phyloP scores from a whole-genome alignment of 352 stramenopile genomes.

The Globisporangium recalcitrans region DNA sequence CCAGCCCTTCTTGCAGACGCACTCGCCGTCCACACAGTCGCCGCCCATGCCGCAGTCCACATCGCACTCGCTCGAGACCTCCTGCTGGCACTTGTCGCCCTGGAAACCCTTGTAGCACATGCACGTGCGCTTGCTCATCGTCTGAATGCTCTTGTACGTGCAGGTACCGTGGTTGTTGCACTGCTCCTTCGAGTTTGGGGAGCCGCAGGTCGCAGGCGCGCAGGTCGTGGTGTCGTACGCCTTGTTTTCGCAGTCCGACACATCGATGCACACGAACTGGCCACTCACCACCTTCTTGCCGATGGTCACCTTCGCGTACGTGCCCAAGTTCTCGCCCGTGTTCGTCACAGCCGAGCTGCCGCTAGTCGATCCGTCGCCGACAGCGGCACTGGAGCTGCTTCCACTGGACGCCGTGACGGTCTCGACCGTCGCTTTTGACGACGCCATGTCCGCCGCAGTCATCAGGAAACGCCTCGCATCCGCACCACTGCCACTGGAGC shows the following conservation, averaged over 20 bases:
- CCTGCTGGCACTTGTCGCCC: slow-evolving; percentile 27
- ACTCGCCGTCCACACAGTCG: slow-evolving; percentile 29
- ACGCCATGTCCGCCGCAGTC: slow-evolving; percentile 10
- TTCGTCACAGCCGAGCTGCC: slow-evolving; percentile 14
- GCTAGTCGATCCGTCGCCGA: slow-evolving; percentile 8
- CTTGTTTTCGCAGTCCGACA: slow-evolving; percentile 57
- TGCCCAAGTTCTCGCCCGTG: slow-evolving; percentile 21
- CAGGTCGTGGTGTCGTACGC: slow-evolving; percentile 28
- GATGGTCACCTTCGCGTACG: slow-evolving; percentile 54
- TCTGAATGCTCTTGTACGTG: slow-evolving; percentile 61
- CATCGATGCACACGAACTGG: slow-evolving; percentile 47
- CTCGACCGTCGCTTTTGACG: slow-evolving; percentile 2
- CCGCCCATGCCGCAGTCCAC: slow-evolving; percentile 33
- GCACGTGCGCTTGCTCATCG: slow-evolving; percentile 49
- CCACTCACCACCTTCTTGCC: slow-evolving; percentile 45
- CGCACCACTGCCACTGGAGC: slow-evolving; percentile 4
- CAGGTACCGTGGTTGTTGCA: slow-evolving; percentile 73
- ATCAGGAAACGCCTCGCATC: slow-evolving; percentile 12
- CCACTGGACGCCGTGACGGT: slow-evolving; percentile 8
- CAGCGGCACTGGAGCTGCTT: neutral
- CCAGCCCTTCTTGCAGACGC: slow-evolving; percentile 30
- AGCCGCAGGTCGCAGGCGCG: slow-evolving; percentile 31
- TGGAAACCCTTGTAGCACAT: slow-evolving; percentile 43
- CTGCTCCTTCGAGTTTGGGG: slow-evolving; percentile 32
- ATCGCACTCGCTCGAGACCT: slow-evolving; percentile 24